These are phyloP conservation scores for Rhynchosporium graminicola DNA, from an alignment of 2,329 filamentous ascomycete species.

Conservation along the genomic window DNA sequence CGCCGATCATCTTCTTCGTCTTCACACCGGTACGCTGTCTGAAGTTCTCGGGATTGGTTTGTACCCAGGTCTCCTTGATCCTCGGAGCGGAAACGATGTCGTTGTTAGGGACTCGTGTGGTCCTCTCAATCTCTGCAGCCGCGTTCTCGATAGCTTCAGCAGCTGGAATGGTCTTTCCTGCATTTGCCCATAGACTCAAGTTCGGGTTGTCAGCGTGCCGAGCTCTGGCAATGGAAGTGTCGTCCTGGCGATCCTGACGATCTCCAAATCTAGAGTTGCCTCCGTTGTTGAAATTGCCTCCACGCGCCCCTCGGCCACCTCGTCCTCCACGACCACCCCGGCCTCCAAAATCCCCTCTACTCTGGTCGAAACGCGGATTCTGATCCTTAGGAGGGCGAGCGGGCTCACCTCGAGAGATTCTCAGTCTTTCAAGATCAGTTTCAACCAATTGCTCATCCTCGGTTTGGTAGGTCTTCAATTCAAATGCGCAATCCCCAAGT, in stretches of 20 bases:
- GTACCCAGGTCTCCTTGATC: slow-evolving; percentile 38
- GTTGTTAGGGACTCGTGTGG: slow-evolving; percentile 11
- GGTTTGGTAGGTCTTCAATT: slow-evolving; percentile 68
- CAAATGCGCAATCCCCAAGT: slow-evolving; percentile 62
- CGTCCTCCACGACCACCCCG: slow-evolving; percentile 14
- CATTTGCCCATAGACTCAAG: slow-evolving; percentile 25
- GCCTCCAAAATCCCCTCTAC: not conserved
- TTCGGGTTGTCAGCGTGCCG: not conserved
- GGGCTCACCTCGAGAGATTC: slow-evolving; percentile 18
- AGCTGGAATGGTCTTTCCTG: slow-evolving; percentile 34
- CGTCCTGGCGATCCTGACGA: not conserved
- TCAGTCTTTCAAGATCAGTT: slow-evolving; percentile 71
- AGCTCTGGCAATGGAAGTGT: not conserved
- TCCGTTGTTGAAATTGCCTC: not conserved
- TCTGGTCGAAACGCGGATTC: not conserved
- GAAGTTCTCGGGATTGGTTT: slow-evolving; percentile 39
- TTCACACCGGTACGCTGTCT: slow-evolving; percentile 31
- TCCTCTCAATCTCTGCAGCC: slow-evolving; percentile 6
- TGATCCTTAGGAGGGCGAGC: slow-evolving; percentile 10
- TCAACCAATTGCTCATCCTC: slow-evolving; percentile 82
- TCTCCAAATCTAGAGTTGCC: not conserved
- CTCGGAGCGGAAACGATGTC: slow-evolving; percentile 25
- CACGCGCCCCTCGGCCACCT: slow-evolving; percentile 10
- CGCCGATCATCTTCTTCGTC: slow-evolving; percentile 19
- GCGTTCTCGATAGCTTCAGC: slow-evolving; percentile 31